Conservation (phyloP, 257 asterid genomes). For the Solanum tarijense region DNA sequence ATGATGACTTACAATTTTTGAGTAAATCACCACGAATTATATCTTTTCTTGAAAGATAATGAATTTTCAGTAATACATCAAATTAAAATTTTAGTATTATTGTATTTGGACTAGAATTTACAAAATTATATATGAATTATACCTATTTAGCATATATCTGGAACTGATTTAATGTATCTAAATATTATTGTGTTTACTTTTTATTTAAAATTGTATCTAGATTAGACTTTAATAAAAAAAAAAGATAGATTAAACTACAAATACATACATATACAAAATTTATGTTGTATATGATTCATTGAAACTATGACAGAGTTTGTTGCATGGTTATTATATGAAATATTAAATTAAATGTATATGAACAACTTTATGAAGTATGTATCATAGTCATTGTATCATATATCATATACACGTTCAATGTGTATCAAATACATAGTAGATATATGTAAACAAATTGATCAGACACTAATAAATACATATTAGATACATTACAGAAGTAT, state of each 20-base stretch:
- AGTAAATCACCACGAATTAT: background rate
- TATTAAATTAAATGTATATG: too few species aligned
- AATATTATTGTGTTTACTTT: background rate
- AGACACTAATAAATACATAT: background rate
- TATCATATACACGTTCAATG: background rate
- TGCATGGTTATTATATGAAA: background rate
- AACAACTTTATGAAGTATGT: background rate
- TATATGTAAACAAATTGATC: too few species aligned
- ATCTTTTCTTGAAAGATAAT: background rate
- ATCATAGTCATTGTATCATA: background rate
- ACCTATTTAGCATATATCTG: background rate
- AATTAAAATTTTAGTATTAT: background rate
- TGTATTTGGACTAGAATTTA: background rate
- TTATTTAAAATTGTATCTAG: too few species aligned
- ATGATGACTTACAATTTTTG: too few species aligned
- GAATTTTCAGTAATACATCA: too few species aligned
- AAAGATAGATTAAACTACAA: background rate
- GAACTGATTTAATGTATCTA: too few species aligned
- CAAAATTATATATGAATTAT: too few species aligned
- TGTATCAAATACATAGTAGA: too few species aligned
- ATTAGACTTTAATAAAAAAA: background rate
- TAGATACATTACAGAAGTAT: background rate
- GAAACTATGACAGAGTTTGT: background rate
- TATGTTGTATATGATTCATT: too few species aligned
- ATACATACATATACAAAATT: background rate